phyloP scores from a whole-genome alignment of 768 basidiomycete species.

The Kwoniella mangroviensis region DNA sequence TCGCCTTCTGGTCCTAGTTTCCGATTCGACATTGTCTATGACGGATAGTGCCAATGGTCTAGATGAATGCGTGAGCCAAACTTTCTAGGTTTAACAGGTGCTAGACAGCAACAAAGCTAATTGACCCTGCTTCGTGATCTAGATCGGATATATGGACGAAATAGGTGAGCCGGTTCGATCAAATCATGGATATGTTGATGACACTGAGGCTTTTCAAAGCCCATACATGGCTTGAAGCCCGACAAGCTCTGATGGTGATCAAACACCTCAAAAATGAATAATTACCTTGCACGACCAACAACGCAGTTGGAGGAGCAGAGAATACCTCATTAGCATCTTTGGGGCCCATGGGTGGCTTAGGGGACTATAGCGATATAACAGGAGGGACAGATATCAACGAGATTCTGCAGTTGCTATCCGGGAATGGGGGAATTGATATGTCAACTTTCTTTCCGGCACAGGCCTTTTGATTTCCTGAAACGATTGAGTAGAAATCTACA shows the following conservation, averaged over 20 bases:
- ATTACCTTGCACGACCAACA: not conserved
- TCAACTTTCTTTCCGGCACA: not conserved
- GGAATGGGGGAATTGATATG: not conserved
- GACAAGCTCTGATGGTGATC: constrained; percentile 2
- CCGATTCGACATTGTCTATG: not conserved
- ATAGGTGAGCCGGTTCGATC: not conserved
- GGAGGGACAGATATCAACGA: constrained; percentile 3
- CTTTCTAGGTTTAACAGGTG: not conserved
- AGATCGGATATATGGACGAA: not conserved
- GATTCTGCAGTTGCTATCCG: not conserved
- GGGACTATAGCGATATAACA: not conserved
- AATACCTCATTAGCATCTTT: not conserved
- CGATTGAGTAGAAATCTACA: not conserved
- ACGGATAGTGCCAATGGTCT: not conserved
- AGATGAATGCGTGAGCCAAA: not conserved
- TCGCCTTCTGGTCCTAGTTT: constrained; percentile 7
- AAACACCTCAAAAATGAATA: constrained; percentile 2
- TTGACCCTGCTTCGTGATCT: not conserved
- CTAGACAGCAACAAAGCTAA: not conserved
- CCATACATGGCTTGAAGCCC: constrained; percentile 12
- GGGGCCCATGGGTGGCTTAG: not conserved
- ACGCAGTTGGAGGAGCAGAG: not conserved
- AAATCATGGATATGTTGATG: not conserved
- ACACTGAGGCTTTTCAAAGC: not conserved
- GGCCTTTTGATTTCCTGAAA: not conserved